Evolutionary conservation across 495 filamentous ascomycete species (phyloP).

Genomic region (Aspergillus hancockii): DNA sequence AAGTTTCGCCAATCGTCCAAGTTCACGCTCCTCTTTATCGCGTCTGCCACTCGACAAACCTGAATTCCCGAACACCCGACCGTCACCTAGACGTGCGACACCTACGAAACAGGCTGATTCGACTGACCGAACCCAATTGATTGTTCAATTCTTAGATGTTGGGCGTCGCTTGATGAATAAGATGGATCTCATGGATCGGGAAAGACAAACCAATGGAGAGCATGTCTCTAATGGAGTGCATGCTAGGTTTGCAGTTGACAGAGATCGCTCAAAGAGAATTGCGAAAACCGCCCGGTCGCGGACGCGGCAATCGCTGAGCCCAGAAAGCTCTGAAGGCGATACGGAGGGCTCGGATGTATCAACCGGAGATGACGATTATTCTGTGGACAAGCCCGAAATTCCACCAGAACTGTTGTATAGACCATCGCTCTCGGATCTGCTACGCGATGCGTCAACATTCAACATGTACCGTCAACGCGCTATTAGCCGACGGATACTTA

Average conservation of each 20-base stretch:
- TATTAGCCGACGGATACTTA: conserved; percentile 48
- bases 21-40: conserved; percentile 52
- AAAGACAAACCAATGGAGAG: conserved; percentile 22
- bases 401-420: conserved; percentile 47
- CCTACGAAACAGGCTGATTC: conserved; percentile 21
- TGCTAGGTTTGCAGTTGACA: conserved; percentile 39
- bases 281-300: conserved; percentile 22
- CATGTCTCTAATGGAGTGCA: conserved; percentile 30
- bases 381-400: conserved; percentile 29
- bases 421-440: conserved; percentile 56
- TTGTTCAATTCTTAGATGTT: conserved; percentile 47
- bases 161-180: conserved; percentile 42
- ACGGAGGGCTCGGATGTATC: conserved; percentile 29
- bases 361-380: conserved; percentile 28
- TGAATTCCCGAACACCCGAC: conserved; percentile 30
- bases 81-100: conserved; percentile 31
- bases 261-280: conserved; percentile 39
- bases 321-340: conserved; percentile 27
- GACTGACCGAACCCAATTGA: conserved; percentile 46
- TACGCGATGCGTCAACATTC: conserved; percentile 61
- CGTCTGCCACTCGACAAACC: conserved; percentile 43
- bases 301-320: conserved; percentile 25
- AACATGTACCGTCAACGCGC: conserved; percentile 52
- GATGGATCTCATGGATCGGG: conserved; percentile 30
- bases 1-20: conserved; percentile 40